phyloP scores from a whole-genome alignment of 228 moss, liverwort and hornwort species.

The Sphagnum fallax region DNA sequence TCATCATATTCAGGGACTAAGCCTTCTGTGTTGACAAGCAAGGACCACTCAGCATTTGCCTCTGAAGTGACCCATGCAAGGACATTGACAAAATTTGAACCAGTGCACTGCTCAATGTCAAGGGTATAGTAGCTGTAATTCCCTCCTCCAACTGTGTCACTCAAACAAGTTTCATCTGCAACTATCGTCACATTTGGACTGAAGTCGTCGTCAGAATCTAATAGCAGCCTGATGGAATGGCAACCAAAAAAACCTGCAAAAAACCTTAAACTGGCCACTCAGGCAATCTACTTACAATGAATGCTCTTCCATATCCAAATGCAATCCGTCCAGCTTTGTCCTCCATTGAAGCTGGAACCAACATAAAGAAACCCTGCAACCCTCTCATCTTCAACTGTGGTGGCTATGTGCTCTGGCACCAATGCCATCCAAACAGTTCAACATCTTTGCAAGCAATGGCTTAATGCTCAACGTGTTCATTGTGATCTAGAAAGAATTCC shows the following conservation, averaged over 20 bases:
- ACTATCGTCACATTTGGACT: conserved; percentile 7
- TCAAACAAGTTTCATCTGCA: conserved; percentile 23
- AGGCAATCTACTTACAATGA: too few species aligned
- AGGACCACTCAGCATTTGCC: conserved; percentile 28
- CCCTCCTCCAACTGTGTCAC: conserved; percentile 12
- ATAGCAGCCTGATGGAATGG: conserved; percentile 4
- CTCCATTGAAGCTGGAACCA: too few species aligned
- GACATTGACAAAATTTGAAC: conserved; percentile 19
- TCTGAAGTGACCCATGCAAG: conserved; percentile 24
- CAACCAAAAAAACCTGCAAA: conserved; percentile 25
- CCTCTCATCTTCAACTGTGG: too few species aligned
- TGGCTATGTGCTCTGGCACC: too few species aligned
- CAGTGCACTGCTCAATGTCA: conserved; percentile 21
- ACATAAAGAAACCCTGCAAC: too few species aligned
- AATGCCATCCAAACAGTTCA: too few species aligned
- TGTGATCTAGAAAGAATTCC: too few species aligned
- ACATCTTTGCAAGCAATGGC: too few species aligned
- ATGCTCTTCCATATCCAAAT: too few species aligned
- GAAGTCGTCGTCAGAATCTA: background rate
- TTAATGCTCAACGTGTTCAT: too few species aligned
- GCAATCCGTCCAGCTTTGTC: too few species aligned
- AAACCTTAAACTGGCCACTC: background rate
- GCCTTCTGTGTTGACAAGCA: conserved; percentile 27
- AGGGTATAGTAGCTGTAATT: conserved; percentile 21
- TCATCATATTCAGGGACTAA: conserved; percentile 11